A percentile compares a stretch with the other conserved stretches of the same genome.
Evolutionary conservation across 352 stramenopile species (phyloP).

Genomic region (Phytophthora citricola): DNA sequence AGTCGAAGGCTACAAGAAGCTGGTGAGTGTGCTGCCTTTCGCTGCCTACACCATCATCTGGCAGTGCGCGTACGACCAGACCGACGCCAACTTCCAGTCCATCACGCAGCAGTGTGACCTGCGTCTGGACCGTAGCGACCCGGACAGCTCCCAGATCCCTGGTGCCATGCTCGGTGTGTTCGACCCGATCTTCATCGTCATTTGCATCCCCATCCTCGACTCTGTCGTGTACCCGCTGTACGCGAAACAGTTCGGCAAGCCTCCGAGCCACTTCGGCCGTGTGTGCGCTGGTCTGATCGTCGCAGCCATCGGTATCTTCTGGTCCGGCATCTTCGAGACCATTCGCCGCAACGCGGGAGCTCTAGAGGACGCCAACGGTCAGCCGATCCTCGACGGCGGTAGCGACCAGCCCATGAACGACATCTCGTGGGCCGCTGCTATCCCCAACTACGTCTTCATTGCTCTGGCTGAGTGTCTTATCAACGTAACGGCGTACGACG

Average conservation of each 20-base stretch:
- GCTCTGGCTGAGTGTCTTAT: conserved; percentile 63
- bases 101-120: conserved; percentile 74
- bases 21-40: conserved; percentile 64
- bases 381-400: conserved; percentile 44
- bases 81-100: conserved; percentile 69
- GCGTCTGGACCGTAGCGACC: conserved; percentile 41
- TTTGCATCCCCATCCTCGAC: conserved; percentile 47
- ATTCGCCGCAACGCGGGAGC: conserved; percentile 53
- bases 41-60: conserved; percentile 72
- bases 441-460: conserved; percentile 65
- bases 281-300: conserved; percentile 33
- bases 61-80: conserved; percentile 67
- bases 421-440: conserved; percentile 54
- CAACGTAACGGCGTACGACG: conserved; percentile 67
- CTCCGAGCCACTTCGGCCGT: conserved; percentile 39
- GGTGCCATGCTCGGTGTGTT: conserved; percentile 60
- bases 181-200: conserved; percentile 47
- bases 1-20: conserved; percentile 63
- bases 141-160: conserved; percentile 52
- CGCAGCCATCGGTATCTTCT: conserved; percentile 38
- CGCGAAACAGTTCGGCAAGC: conserved; percentile 31
- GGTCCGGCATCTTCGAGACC: conserved; percentile 50
- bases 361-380: conserved; percentile 37
- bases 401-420: conserved; percentile 63
- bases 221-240: conserved; percentile 48